Percentiles rank a stretch among this genome's conserved stretches.
Evolutionary conservation across 1,139 yeast genomes (phyloP).

Genomic region (Hansenula sp.): DNA sequence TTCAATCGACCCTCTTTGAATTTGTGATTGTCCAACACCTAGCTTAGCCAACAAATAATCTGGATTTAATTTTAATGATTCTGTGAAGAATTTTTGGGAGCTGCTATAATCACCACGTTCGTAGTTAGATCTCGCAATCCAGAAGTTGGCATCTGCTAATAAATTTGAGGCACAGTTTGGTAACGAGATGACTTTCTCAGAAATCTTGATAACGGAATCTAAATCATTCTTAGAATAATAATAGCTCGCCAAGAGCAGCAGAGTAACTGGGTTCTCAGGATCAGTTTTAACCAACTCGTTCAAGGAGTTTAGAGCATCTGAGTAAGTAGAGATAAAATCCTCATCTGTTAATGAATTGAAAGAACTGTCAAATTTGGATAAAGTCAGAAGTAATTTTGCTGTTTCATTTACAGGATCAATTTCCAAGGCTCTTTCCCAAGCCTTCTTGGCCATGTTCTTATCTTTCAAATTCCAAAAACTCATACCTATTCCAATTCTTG

Average conservation of each 20-base stretch:
- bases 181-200: slow-evolving; percentile 44
- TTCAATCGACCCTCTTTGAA: slow-evolving; percentile 66
- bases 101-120: slow-evolving; percentile 53
- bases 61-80: slow-evolving; percentile 60
- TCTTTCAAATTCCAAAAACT: slow-evolving; percentile 91
- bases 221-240: slow-evolving; percentile 59
- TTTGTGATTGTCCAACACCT: slow-evolving; percentile 86
- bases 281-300: slow-evolving; percentile 22
- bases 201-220: slow-evolving; percentile 53
- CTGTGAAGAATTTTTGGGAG: slow-evolving; percentile 73
- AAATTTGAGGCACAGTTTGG: slow-evolving; percentile 39
- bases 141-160: slow-evolving; percentile 75
- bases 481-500: slow-evolving; percentile 91
- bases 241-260: slow-evolving; percentile 46
- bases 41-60: slow-evolving; percentile 64
- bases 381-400: slow-evolving; percentile 62
- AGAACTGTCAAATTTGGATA: slow-evolving; percentile 66
- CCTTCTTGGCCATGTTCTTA: slow-evolving; percentile 64
- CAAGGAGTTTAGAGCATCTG: slow-evolving; percentile 35
- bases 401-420: slow-evolving; percentile 58
- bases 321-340: slow-evolving; percentile 49
- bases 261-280: slow-evolving; percentile 35
- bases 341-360: slow-evolving; percentile 60
- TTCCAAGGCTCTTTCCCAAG: slow-evolving; percentile 82
- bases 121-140: slow-evolving; percentile 82